Base-by-base conservation (phyloP, 106 monocot genomes). In the Dendrobium nobile region DNA sequence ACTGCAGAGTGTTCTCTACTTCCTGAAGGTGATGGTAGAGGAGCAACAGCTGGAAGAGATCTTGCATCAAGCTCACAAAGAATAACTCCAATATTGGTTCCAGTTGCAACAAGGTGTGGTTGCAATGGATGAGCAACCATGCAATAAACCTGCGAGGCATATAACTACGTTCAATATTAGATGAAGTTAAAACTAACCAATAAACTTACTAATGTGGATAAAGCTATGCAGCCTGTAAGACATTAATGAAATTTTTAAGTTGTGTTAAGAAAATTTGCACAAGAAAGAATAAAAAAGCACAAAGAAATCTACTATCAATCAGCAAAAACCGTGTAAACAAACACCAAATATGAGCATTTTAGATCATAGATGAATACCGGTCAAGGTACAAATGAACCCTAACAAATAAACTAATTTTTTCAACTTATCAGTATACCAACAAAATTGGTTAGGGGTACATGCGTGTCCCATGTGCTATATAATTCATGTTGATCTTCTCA, bases 41-140 rank as follows among this genome's bases (percentile, higher is more conserved):
- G 87, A 84, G 82, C 86, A 68, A 93, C 92, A 68, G 98, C 85
- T 54, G 98, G 98, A 87, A 98, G 94, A 79, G 98, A 89, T 78
- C 89, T 91, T 73, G 98, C 68, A 85, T 98, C 98, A 87, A 98
- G 95, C 89, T 98, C 98, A 54, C 98, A 93, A 28, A 98, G 80
- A 84, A 98, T 98, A 65, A 98, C 85, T 59, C 98, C 98, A 77
- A 98, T 86, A 79, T 98, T 98, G 76, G 98, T 98, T 18, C 98
- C 98, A 55, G 98, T 95, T 26, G 95, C 98, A 83, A 98, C 98
- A 84, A 98, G 95, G 72, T 98, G 95, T 73, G 98, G 98, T 79
- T 98, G 98, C 80, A 98, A 84, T 75, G 98, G 92, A 89, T 98
- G 98, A 77, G 98, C 95, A 74, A 98, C 98, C 98, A 98, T 98